phyloP scores from a whole-genome alignment of 2,329 filamentous ascomycete species.

The Colletotrichum tamarilloi region DNA sequence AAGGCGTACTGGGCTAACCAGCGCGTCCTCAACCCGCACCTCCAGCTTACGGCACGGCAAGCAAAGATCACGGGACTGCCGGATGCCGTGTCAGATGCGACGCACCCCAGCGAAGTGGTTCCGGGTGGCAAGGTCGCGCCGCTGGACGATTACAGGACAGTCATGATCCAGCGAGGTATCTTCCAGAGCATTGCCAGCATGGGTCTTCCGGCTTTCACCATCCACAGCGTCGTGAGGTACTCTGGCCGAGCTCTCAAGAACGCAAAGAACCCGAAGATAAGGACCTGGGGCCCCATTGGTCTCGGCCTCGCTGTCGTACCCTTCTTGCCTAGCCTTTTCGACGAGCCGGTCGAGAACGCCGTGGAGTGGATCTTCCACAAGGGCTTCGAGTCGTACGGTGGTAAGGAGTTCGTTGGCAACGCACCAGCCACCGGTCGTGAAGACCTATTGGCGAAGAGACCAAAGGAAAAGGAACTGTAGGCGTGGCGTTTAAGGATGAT shows the following conservation, averaged over 20 bases:
- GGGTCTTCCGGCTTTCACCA: conserved; percentile 93
- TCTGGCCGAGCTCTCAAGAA: conserved; percentile 88
- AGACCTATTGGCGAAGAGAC: conserved; percentile 51
- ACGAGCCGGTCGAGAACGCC: conserved; percentile 90
- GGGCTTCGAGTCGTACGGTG: conserved; percentile 80
- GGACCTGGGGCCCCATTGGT: conserved; percentile 92
- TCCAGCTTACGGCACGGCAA: conserved; percentile 63
- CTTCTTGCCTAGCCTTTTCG: conserved; percentile 85
- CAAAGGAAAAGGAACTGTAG: conserved; percentile 38
- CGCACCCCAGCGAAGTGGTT: conserved; percentile 9
- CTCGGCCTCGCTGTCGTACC: conserved; percentile 83
- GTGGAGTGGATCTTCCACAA: conserved; percentile 93
- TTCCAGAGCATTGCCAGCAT: conserved; percentile 94
- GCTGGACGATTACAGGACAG: conserved; percentile 88
- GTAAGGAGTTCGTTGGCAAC: conserved; percentile 64
- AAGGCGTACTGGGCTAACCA: conserved; percentile 94
- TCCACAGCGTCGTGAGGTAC: conserved; percentile 92
- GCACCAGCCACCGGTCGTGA: conserved; percentile 66
- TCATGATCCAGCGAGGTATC: conserved; percentile 90
- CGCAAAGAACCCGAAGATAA: conserved; percentile 77
- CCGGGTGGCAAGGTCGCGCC: conserved; percentile 66
- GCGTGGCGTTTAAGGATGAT: conserved; percentile 8
- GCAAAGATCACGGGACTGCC: conserved; percentile 59
- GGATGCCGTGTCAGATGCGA: conserved; percentile 25
- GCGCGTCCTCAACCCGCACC: conserved; percentile 74